Evolutionary conservation across 2,329 filamentous ascomycete genomes (phyloP), one percentile per base, ranked within the genome.

Genomic region (Huntiella bhutanensis): DNA sequence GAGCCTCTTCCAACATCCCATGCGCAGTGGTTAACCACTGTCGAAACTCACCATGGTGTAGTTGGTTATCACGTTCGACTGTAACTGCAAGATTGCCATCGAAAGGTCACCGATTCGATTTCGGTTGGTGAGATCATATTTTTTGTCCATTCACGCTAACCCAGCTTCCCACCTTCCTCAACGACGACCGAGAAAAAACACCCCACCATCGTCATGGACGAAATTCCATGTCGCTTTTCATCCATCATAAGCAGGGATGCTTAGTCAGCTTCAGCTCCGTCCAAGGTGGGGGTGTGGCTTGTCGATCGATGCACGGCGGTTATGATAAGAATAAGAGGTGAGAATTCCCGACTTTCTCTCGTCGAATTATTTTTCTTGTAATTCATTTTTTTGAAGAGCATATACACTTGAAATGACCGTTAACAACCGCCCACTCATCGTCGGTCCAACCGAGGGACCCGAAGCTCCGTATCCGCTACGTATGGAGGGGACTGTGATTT

Each of bases 401-500:
- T 7, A 28, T 28, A 28, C 8, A 28, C 12, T n/a, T 19, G 10
- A 43, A 43, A 11, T 12, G 8, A 45, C 43, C 34, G 28, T 32
- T 22, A 39, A 28, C 47, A 39, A 33, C 28, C 78, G 84, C 51
- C 78, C 82, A 41, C 66, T 70, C 44, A 73, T 91, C 54, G 75
- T 84, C 49, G 88, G 88, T 47, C 68, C 79, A 6, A 75, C 82
- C 38, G 61, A 66, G 35, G 85, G 85, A 3, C 88, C 88, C 10
- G 69, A 77, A 55, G 44, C 74, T 4, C 91, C 91, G 0, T 96
- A 78, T 61, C 91, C 91, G 0, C 70, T 94, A 55, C 75, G 71
- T 54, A 78, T 96, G 64, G 79, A 82, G 51, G 91, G 91, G 17
- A 75, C 80, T 47, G 86, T 98, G 17, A 86, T 95, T 56, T 81